A percentile compares a stretch with the other conserved stretches of the same genome.
Conservation (phyloP, 768 basidiomycete species). For the Agrocybe pediades region DNA sequence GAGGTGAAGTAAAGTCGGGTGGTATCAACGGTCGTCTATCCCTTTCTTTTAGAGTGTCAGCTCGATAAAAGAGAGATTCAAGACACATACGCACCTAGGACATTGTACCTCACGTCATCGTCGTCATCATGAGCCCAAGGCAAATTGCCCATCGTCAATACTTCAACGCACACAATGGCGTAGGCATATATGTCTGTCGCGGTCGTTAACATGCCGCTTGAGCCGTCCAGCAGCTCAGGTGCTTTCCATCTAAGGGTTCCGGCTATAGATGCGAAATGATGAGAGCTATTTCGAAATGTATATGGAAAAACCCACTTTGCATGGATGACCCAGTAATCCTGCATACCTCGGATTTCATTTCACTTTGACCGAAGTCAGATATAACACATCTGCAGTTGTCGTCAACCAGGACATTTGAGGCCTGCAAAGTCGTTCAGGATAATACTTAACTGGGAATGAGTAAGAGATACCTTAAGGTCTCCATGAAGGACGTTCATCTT, state of each 20-base stretch:
- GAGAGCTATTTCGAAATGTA: not conserved
- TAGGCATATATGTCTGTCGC: conserved; percentile 72
- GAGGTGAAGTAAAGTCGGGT: conserved; percentile 30
- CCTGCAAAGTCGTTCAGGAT: conserved; percentile 33
- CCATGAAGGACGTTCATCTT: conserved; percentile 70
- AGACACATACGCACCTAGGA: conserved; percentile 42
- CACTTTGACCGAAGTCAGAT: conserved; percentile 82
- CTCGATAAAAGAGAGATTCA: conserved; percentile 1
- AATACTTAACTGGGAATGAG: not conserved
- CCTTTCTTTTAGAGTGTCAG: conserved; percentile 36
- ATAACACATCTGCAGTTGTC: conserved; percentile 69
- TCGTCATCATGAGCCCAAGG: conserved; percentile 60
- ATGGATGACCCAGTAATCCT: conserved; percentile 54
- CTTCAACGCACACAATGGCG: conserved; percentile 65
- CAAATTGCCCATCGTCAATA: conserved; percentile 60
- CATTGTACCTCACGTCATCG: conserved; percentile 48
- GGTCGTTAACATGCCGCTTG: conserved; percentile 41
- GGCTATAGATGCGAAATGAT: conserved; percentile 31
- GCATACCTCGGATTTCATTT: conserved; percentile 74
- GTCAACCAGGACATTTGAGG: conserved; percentile 76
- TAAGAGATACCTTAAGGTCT: conserved; percentile 66
- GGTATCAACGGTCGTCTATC: conserved; percentile 55
- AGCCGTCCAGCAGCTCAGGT: conserved; percentile 62
- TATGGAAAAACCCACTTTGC: conserved; percentile 40
- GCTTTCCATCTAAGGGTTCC: conserved; percentile 75